These are phyloP conservation scores for Anisodus acutangulus DNA, from an alignment of 257 asterid species.

Conservation along the genomic window DNA sequence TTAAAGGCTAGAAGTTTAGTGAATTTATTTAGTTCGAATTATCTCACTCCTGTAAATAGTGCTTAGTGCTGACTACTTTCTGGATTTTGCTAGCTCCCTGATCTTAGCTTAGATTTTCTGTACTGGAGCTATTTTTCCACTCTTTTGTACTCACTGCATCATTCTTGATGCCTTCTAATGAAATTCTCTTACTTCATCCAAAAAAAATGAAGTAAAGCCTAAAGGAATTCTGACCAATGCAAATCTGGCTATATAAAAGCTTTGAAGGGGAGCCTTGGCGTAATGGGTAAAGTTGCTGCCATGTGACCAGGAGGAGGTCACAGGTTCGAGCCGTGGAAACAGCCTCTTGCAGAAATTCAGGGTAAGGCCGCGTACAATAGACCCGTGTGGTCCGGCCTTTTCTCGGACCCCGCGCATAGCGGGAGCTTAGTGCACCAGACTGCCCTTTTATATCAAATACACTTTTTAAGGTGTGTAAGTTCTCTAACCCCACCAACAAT, in stretches of 20 bases:
- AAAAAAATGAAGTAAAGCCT: constrained; percentile 6
- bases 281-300: no score
- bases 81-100: constrained; percentile 5
- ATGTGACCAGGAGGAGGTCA: no score
- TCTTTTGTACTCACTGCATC: constrained; percentile 6
- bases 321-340: no score
- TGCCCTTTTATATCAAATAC: neutral
- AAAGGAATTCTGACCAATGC: neutral
- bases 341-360: no score
- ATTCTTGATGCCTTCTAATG: neutral
- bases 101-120: constrained; percentile 12
- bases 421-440: no score
- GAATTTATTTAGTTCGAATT: neutral
- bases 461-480: neutral
- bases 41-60: neutral
- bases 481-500: constrained; percentile 22
- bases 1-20: neutral
- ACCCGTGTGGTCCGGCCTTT: no score
- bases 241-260: neutral
- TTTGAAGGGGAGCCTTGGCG: neutral
- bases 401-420: no score
- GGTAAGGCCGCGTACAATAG: no score
- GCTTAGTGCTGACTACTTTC: neutral
- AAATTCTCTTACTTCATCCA: neutral
- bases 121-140: constrained; percentile 11